Conservation (phyloP, 495 filamentous ascomycete genomes). For the Zalerion maritima region DNA sequence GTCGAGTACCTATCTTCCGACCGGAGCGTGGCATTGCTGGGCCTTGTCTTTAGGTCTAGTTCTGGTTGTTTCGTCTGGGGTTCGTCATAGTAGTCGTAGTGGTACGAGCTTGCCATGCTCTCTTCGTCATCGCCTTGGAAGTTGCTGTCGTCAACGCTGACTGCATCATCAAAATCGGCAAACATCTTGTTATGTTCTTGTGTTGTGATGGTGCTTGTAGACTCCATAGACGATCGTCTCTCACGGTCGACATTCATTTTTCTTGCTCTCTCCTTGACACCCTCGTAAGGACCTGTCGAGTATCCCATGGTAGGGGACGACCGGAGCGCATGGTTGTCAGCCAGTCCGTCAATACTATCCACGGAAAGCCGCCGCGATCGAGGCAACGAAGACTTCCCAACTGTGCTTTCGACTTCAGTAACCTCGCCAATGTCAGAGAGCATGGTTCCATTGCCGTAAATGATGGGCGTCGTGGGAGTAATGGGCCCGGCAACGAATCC, state of each 20-base stretch:
- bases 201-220: conserved; percentile 35
- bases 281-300: conserved; percentile 13
- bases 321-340: conserved; percentile 13
- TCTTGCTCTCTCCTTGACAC: conserved; percentile 25
- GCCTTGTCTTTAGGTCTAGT: conserved; percentile 12
- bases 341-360: conserved; percentile 5
- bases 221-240: conserved; percentile 28
- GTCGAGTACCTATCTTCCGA: conserved; percentile 46
- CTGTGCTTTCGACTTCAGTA: conserved; percentile 41
- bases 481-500: conserved; percentile 35
- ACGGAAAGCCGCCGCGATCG: conserved; percentile 6
- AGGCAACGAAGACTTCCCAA: conserved; percentile 20
- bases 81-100: conserved; percentile 18
- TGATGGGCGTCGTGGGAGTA: conserved; percentile 42
- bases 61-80: conserved; percentile 12
- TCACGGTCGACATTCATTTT: conserved; percentile 21
- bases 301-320: conserved; percentile 23
- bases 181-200: conserved; percentile 29
- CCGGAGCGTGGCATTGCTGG: conserved; percentile 10
- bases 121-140: conserved; percentile 46
- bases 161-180: conserved; percentile 40
- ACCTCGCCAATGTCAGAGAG: conserved; percentile 65
- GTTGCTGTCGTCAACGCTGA: conserved; percentile 41
- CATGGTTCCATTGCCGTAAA: conserved; percentile 46
- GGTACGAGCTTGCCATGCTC: conserved; percentile 36